These are phyloP conservation scores for Phytopythium helicoides DNA, from an alignment of 352 stramenopile genomes.

Conservation along the genomic window DNA sequence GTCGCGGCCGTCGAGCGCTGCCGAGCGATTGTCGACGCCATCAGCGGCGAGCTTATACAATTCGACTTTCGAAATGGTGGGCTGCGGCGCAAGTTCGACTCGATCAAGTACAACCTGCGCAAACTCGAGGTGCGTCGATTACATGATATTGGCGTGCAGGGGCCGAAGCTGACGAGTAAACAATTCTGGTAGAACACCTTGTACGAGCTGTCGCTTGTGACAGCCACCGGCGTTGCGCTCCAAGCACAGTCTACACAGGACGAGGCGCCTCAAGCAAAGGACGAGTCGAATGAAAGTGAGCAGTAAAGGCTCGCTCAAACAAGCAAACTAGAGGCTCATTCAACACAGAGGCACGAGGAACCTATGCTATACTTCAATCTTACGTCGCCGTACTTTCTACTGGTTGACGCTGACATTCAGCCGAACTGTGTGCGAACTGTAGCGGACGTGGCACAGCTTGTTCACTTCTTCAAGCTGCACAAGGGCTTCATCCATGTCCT, in stretches of 20 bases:
- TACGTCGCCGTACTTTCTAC: no score
- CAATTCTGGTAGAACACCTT: slow-evolving; percentile 91
- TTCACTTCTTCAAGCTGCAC: slow-evolving; percentile 92
- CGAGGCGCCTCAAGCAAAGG: slow-evolving; percentile 14
- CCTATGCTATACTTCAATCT: no score
- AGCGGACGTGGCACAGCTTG: slow-evolving; percentile 65
- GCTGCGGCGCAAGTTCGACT: slow-evolving; percentile 92
- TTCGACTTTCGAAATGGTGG: slow-evolving; percentile 95
- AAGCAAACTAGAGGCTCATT: no score
- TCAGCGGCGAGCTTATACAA: slow-evolving; percentile 89
- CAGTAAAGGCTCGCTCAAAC: no score
- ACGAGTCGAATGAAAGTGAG: background rate
- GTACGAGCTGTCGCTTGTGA: slow-evolving; percentile 92
- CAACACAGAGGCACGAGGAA: no score
- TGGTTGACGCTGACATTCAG: no score
- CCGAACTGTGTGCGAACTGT: no score
- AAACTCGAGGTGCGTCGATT: slow-evolving; percentile 76
- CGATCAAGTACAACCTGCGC: slow-evolving; percentile 94
- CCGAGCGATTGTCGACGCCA: slow-evolving; percentile 81
- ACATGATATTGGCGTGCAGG: no score
- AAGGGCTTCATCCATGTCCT: slow-evolving; percentile 92
- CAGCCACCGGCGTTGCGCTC: slow-evolving; percentile 49
- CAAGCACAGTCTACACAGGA: slow-evolving; percentile 34
- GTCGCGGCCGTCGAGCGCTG: slow-evolving; percentile 76
- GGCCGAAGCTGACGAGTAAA: no score